Conservation (phyloP, 352 stramenopile species). For the Pythium dissotocum region DNA sequence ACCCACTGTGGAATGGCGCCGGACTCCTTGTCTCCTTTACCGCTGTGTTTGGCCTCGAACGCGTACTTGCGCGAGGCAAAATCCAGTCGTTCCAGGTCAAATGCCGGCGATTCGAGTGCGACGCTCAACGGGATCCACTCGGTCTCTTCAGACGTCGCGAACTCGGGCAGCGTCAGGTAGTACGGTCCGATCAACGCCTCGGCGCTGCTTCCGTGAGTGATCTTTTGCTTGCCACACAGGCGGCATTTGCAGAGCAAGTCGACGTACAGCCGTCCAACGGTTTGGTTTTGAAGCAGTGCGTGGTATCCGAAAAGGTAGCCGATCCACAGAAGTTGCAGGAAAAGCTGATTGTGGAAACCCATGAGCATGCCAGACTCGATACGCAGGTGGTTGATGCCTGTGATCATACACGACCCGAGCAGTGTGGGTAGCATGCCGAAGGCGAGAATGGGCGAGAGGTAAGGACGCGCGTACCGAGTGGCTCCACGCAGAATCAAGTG, state of each 20-base stretch:
- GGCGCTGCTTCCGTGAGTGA: conserved; percentile 9
- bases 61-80: conserved; percentile 10
- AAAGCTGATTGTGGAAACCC: conserved; percentile 22
- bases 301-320: conserved; percentile 16
- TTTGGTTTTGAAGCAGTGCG: conserved; percentile 6
- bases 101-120: conserved; percentile 5
- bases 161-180: conserved; percentile 12
- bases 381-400: conserved; percentile 18
- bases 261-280: conserved; percentile 2
- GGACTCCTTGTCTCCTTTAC: too few relatives aligned
- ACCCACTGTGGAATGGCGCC: too few relatives aligned
- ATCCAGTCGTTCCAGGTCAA: conserved; percentile 15
- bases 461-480: conserved; percentile 13
- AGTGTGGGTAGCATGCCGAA: conserved; percentile 23
- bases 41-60: not conserved
- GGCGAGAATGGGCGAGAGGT: conserved; percentile 12
- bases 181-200: conserved; percentile 18
- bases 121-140: conserved; percentile 22
- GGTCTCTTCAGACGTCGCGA: conserved; percentile 2
- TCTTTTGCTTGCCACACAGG: conserved; percentile 16
- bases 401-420: conserved; percentile 11
- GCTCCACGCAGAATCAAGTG: conserved; percentile 17
- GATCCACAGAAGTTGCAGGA: conserved; percentile 22
- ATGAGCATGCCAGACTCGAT: not conserved
- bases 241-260: not conserved